Conservation (phyloP, 1,139 yeast species). For the Hemisphaericaspora xylofermentans region DNA sequence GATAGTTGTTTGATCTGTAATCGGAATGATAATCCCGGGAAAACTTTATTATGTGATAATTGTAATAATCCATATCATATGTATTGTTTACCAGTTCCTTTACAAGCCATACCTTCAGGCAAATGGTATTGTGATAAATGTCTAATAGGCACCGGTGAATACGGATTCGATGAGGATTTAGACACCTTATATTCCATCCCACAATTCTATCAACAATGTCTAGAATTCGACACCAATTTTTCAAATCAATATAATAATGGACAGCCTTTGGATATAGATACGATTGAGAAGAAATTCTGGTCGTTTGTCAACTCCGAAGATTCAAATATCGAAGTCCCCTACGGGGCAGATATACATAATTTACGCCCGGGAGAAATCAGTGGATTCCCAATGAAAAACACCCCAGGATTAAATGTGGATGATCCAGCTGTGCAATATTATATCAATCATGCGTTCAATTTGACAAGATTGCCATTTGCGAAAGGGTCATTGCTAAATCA, state of each 20-base stretch:
- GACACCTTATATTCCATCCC: slow-evolving; percentile 53
- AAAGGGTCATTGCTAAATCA: slow-evolving; percentile 62
- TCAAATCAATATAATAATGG: slow-evolving; percentile 25
- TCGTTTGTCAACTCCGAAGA: slow-evolving; percentile 44
- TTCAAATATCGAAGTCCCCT: slow-evolving; percentile 55
- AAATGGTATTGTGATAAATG: slow-evolving; percentile 84
- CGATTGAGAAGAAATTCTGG: slow-evolving; percentile 65
- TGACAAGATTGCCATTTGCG: slow-evolving; percentile 65
- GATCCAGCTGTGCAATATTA: slow-evolving; percentile 32
- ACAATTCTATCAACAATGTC: slow-evolving; percentile 64
- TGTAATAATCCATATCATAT: slow-evolving; percentile 71
- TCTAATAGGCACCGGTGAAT: slow-evolving; percentile 81
- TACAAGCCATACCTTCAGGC: slow-evolving; percentile 49
- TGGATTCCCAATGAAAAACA: slow-evolving; percentile 58
- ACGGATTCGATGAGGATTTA: slow-evolving; percentile 78
- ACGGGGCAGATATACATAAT: slow-evolving; percentile 80
- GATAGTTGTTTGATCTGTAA: slow-evolving; percentile 58
- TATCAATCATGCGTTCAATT: slow-evolving; percentile 61
- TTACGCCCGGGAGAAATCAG: slow-evolving; percentile 59
- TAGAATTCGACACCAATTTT: slow-evolving; percentile 47
- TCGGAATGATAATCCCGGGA: slow-evolving; percentile 45
- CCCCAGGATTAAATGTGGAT: slow-evolving; percentile 23
- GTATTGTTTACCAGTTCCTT: slow-evolving; percentile 58
- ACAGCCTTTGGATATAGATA: slow-evolving; percentile 35
- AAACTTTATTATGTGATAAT: slow-evolving; percentile 65